A percentile compares a stretch with the other conserved stretches of the same genome.
Evolutionary conservation across 345 rosid species (phyloP).

Genomic region (Kandelia obovata): DNA sequence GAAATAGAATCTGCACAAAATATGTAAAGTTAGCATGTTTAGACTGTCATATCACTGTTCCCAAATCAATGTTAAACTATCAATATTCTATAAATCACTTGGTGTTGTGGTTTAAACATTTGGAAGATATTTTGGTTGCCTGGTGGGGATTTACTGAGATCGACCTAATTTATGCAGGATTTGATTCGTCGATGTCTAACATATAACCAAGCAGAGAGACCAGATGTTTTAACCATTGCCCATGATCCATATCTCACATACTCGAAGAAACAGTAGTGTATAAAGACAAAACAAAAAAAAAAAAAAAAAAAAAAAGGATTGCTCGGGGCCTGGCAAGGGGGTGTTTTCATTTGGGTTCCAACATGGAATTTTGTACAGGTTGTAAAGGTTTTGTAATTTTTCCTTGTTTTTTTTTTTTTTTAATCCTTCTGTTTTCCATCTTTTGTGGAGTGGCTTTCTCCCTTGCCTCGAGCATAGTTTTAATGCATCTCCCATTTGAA

Average conservation of each 20-base stretch:
- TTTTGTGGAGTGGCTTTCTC: neutral
- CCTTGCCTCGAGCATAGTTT: neutral
- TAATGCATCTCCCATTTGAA: neutral
- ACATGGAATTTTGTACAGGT: constrained; percentile 42
- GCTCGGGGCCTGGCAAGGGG: constrained; percentile 16
- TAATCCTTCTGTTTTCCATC: neutral
- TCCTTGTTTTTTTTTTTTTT: constrained; percentile 1
- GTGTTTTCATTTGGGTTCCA: constrained; percentile 15
- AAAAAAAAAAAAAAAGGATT: constrained; percentile 11
- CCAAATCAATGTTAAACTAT: too few species aligned
- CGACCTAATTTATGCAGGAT: constrained; percentile 45
- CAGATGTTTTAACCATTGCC: constrained; percentile 78
- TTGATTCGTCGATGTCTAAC: constrained; percentile 87
- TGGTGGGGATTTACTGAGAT: too few species aligned
- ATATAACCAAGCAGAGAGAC: constrained; percentile 86
- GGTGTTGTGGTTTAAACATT: too few species aligned
- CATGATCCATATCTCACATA: constrained; percentile 83
- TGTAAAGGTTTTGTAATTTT: constrained; percentile 33
- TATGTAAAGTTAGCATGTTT: too few species aligned
- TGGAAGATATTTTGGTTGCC: too few species aligned
- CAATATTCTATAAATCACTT: too few species aligned
- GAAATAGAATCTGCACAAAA: neutral
- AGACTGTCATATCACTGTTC: too few species aligned
- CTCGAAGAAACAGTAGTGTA: constrained; percentile 46
- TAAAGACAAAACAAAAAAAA: constrained; percentile 27